Conservation (phyloP, 2,329 filamentous ascomycete species). For the Teratosphaeria viscida region DNA sequence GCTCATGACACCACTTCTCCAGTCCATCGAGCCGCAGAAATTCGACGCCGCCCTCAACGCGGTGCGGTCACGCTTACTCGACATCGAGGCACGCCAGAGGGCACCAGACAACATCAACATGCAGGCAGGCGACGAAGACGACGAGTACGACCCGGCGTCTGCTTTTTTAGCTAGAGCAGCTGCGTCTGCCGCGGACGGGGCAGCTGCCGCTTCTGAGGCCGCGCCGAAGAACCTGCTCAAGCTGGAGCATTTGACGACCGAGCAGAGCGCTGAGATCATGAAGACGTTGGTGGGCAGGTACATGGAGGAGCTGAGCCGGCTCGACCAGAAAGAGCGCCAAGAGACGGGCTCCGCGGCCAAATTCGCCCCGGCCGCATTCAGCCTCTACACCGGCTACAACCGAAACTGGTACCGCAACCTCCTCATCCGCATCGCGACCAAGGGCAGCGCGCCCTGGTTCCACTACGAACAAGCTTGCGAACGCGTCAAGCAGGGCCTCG, state of each 20-base stretch:
- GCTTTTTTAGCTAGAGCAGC: conserved; percentile 5
- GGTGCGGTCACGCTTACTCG: conserved; percentile 33
- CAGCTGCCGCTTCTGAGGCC: not conserved
- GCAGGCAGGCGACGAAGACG: not conserved
- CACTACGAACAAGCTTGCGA: not conserved
- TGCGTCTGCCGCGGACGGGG: not conserved
- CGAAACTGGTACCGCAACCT: conserved; percentile 87
- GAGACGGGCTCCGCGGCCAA: not conserved
- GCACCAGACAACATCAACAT: not conserved
- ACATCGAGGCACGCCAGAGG: conserved; percentile 16
- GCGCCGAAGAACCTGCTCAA: not conserved
- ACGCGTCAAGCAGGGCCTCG: not conserved
- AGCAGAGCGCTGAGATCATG: not conserved
- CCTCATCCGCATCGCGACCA: conserved; percentile 70
- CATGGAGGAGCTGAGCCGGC: not conserved
- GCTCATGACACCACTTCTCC: conserved; percentile 71
- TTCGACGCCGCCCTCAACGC: conserved; percentile 64
- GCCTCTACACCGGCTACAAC: conserved; percentile 34
- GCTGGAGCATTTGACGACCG: not conserved
- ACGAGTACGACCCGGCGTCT: conserved; percentile 17
- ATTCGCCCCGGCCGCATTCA: not conserved
- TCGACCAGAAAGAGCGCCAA: not conserved
- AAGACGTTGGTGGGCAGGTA: not conserved
- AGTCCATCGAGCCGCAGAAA: conserved; percentile 56
- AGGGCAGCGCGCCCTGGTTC: not conserved